Conservation (phyloP, 306 rosid species). For the Cucumis cinereus region DNA sequence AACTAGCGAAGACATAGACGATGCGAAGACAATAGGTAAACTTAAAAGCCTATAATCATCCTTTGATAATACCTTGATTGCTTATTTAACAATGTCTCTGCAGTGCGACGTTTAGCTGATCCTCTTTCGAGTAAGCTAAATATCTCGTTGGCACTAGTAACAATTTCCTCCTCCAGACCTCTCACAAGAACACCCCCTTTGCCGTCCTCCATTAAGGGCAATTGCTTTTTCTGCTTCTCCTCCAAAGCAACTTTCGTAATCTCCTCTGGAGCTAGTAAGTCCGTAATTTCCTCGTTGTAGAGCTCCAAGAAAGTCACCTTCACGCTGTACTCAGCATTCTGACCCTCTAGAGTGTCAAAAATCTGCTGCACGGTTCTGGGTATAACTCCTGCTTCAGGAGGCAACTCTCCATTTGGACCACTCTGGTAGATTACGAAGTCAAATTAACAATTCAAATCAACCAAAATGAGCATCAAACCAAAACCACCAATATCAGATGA, state of each 20-base stretch:
- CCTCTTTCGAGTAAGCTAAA: conserved; percentile 86
- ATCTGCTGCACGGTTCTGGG: conserved; percentile 93
- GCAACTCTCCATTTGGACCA: conserved; percentile 84
- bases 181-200: conserved; percentile 96
- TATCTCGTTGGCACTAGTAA: conserved; percentile 78
- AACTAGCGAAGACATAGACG: not conserved
- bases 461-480: not conserved
- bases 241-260: conserved; percentile 49
- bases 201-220: conserved; percentile 96
- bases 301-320: conserved; percentile 85
- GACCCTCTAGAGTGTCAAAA: conserved; percentile 85
- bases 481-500: not conserved
- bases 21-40: not conserved
- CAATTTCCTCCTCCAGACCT: conserved; percentile 90
- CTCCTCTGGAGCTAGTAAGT: conserved; percentile 90
- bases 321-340: conserved; percentile 85
- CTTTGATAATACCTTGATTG: conserved; percentile 59
- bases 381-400: conserved; percentile 80
- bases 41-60: not conserved
- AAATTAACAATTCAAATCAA: not conserved
- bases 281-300: conserved; percentile 89
- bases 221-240: conserved; percentile 81
- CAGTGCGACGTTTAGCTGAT: conserved; percentile 88
- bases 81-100: conserved; percentile 86
- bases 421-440: conserved; percentile 25